These are phyloP conservation scores for Cymbopogon flexuosus DNA, from an alignment of 202 grass and related monocot genomes.

Conservation along the genomic window DNA sequence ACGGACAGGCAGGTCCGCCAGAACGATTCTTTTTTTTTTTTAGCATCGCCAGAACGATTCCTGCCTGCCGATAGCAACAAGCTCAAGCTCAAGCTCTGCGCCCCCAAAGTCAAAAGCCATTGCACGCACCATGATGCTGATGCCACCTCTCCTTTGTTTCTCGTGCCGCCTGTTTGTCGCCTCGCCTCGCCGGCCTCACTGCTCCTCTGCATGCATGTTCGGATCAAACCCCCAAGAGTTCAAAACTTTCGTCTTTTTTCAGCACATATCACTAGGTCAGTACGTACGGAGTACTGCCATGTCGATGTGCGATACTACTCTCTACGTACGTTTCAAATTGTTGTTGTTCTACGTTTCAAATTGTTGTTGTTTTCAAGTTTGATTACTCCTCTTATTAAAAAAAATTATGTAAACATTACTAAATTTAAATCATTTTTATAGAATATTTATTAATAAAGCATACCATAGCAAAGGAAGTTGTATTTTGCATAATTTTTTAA, in stretches of 20 bases:
- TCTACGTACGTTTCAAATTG: no score
- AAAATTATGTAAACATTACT: no score
- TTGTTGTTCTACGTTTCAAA: no score
- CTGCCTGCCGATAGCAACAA: no score
- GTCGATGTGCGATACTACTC: neutral
- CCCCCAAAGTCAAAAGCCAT: constrained; percentile 39
- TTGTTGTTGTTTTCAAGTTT: no score
- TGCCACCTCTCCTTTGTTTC: constrained; percentile 13
- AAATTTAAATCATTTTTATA: no score
- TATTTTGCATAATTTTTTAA: no score
- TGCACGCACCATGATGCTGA: constrained; percentile 16
- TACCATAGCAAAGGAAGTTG: no score
- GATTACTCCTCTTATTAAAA: no score
- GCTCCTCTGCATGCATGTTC: neutral
- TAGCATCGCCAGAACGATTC: neutral
- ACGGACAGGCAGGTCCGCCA: constrained; percentile 34
- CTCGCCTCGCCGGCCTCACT: neutral
- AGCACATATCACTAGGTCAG: neutral
- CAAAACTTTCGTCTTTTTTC: neutral
- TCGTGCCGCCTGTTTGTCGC: constrained; percentile 19
- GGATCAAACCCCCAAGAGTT: neutral
- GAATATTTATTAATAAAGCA: no score
- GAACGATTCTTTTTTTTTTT: no score
- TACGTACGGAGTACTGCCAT: neutral
- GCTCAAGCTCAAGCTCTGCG: no score